Conservation (phyloP, 768 basidiomycete genomes). For the Xanthoconium stramineum region DNA sequence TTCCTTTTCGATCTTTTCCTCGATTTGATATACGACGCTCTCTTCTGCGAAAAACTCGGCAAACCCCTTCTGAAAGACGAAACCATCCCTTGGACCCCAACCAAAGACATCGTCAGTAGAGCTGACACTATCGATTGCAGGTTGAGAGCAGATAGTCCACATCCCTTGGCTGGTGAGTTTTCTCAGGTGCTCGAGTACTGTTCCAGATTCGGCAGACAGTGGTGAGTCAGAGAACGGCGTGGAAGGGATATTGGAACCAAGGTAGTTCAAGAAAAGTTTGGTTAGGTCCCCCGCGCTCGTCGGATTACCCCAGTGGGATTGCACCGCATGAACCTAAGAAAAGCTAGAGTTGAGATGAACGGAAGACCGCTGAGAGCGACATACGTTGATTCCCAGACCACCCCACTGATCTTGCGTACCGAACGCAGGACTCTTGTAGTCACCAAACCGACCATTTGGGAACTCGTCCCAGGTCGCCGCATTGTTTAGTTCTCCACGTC, state of each 20-base stretch:
- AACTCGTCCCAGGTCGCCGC: slow-evolving; percentile 92
- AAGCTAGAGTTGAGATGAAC: not conserved
- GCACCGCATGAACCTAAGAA: slow-evolving; percentile 54
- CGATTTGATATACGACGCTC: slow-evolving; percentile 56
- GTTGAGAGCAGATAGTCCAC: slow-evolving; percentile 98
- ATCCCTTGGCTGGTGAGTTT: slow-evolving; percentile 73
- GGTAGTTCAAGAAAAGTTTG: slow-evolving; percentile 73
- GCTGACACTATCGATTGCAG: slow-evolving; percentile 77
- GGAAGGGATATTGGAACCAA: slow-evolving; percentile 65
- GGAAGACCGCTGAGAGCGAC: slow-evolving; percentile 9
- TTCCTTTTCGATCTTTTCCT: slow-evolving; percentile 49
- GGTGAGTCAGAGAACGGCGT: slow-evolving; percentile 89
- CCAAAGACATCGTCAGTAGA: slow-evolving; percentile 81
- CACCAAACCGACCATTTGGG: slow-evolving; percentile 97
- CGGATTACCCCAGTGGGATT: slow-evolving; percentile 73
- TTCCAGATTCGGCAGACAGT: slow-evolving; percentile 75
- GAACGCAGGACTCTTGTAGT: slow-evolving; percentile 95
- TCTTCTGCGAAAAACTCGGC: slow-evolving; percentile 90
- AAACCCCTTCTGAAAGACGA: slow-evolving; percentile 96
- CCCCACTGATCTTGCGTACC: slow-evolving; percentile 81
- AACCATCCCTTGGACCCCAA: slow-evolving; percentile 91
- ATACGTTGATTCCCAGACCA: slow-evolving; percentile 57
- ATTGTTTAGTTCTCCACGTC: slow-evolving; percentile 72
- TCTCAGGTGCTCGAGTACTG: slow-evolving; percentile 76
- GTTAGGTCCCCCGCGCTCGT: slow-evolving; percentile 66